Evolutionary conservation across 2,329 filamentous ascomycete genomes (phyloP).

Genomic region (Fusarium chuoi): DNA sequence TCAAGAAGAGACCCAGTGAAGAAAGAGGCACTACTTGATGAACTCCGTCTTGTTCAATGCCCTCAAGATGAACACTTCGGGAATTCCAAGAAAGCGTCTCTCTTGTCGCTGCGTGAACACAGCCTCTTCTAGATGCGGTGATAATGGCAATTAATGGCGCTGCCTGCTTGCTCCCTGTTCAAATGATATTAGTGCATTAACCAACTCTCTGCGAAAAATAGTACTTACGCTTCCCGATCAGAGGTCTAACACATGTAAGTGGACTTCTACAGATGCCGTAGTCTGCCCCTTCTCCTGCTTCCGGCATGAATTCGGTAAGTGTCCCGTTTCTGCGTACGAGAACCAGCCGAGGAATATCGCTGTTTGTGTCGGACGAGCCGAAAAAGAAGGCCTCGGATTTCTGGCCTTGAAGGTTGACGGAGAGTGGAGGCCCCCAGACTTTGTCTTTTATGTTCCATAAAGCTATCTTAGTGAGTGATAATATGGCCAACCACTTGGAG

Average conservation of each 20-base stretch:
- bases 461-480: slow-evolving; percentile 67
- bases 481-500: slow-evolving; percentile 73
- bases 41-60: slow-evolving; percentile 59
- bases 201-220: neutral
- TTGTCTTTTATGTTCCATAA: slow-evolving; percentile 72
- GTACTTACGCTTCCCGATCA: slow-evolving; percentile 58
- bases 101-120: slow-evolving; percentile 59
- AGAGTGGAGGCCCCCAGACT: slow-evolving; percentile 64
- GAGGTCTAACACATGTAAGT: slow-evolving; percentile 60
- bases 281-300: slow-evolving; percentile 52
- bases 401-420: slow-evolving; percentile 63
- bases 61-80: slow-evolving; percentile 54
- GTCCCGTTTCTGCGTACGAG: slow-evolving; percentile 73
- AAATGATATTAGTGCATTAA: neutral
- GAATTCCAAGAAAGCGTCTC: slow-evolving; percentile 61
- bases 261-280: slow-evolving; percentile 63
- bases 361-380: slow-evolving; percentile 51
- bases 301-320: slow-evolving; percentile 67
- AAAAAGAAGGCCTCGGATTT: slow-evolving; percentile 74
- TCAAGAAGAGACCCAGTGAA: slow-evolving; percentile 67
- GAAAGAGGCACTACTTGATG: slow-evolving; percentile 68
- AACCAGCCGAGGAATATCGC: slow-evolving; percentile 60
- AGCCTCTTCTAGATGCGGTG: slow-evolving; percentile 61
- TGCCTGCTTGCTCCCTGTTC: slow-evolving; percentile 23
- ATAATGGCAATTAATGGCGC: slow-evolving; percentile 46